phyloP scores from a whole-genome alignment of 1,284 basidiomycete genomes.

The Apiotrichum gamsii region DNA sequence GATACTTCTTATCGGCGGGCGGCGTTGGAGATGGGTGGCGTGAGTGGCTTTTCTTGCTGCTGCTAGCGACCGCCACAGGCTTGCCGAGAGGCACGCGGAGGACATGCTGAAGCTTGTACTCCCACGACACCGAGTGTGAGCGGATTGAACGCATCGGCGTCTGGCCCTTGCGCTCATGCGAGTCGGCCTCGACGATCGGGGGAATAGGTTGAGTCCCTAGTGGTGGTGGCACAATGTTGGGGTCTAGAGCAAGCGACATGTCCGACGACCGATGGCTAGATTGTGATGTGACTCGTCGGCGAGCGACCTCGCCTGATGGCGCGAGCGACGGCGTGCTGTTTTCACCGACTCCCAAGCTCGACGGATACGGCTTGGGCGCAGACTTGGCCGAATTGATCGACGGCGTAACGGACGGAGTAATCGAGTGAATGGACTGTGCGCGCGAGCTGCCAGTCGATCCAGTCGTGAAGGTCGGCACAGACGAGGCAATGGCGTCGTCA shows the following conservation, averaged over 20 bases:
- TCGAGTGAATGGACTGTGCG: not conserved
- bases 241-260: not conserved
- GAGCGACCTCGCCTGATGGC: not conserved
- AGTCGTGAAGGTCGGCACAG: not conserved
- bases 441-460: not conserved
- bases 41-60: not conserved
- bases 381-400: too few species aligned
- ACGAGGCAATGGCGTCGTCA: not conserved
- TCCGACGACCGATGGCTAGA: conserved; percentile 1
- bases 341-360: too few species aligned
- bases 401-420: not conserved
- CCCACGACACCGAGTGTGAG: conserved; percentile 38
- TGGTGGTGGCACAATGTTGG: not conserved
- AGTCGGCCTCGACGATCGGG: conserved; percentile 4
- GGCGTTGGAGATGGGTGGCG: not conserved
- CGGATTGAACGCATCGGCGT: conserved; percentile 27
- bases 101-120: conserved; percentile 35
- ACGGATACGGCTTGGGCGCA: too few species aligned
- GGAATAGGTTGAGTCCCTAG: too few species aligned
- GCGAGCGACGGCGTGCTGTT: too few species aligned
- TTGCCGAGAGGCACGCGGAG: conserved; percentile 37
- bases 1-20: not conserved
- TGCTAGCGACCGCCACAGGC: conserved; percentile 8
- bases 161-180: conserved; percentile 25
- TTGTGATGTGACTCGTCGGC: not conserved